A percentile compares a stretch with the other conserved stretches of the same genome.
Conservation (phyloP, 352 stramenopile species). For the Phytopythium delawarense region DNA sequence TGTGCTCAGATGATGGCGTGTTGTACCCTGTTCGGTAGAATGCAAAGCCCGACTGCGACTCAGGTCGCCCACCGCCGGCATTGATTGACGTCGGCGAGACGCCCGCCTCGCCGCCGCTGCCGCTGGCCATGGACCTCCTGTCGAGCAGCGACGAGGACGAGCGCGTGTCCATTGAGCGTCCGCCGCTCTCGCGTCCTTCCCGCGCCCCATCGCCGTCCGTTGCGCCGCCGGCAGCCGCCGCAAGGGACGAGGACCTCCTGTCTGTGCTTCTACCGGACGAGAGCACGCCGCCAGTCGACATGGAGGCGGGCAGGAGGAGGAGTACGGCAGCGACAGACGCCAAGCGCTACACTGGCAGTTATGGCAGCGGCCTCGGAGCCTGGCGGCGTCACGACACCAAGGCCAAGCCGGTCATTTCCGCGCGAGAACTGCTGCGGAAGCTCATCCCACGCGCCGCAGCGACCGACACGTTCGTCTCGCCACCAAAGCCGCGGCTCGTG, state of each 20-base stretch:
- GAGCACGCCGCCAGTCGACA: background rate
- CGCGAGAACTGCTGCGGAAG: constrained; percentile 49
- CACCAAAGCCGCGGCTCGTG: constrained; percentile 4
- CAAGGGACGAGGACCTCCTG: background rate
- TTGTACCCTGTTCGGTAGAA: too few relatives aligned
- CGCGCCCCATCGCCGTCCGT: constrained; percentile 5
- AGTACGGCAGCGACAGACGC: background rate
- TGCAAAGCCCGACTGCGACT: too few relatives aligned
- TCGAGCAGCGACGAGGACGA: constrained; percentile 58
- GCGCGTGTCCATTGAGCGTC: constrained; percentile 1
- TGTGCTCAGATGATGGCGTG: too few relatives aligned
- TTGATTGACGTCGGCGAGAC: too few relatives aligned
- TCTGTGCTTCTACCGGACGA: background rate
- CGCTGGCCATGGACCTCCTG: constrained; percentile 51
- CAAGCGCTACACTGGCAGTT: background rate
- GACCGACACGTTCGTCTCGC: constrained; percentile 1
- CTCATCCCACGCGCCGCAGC: constrained; percentile 26
- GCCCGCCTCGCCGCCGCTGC: background rate
- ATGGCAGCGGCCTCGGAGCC: background rate
- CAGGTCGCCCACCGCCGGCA: too few relatives aligned
- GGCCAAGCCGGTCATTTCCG: constrained; percentile 59
- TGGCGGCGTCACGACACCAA: background rate
- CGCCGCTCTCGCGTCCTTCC: background rate
- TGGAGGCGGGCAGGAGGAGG: background rate
- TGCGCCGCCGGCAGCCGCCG: background rate